Percentiles rank a stretch among this genome's conserved stretches.
Evolutionary conservation across 768 basidiomycete species (phyloP).

Genomic region (Lactarius indigo): DNA sequence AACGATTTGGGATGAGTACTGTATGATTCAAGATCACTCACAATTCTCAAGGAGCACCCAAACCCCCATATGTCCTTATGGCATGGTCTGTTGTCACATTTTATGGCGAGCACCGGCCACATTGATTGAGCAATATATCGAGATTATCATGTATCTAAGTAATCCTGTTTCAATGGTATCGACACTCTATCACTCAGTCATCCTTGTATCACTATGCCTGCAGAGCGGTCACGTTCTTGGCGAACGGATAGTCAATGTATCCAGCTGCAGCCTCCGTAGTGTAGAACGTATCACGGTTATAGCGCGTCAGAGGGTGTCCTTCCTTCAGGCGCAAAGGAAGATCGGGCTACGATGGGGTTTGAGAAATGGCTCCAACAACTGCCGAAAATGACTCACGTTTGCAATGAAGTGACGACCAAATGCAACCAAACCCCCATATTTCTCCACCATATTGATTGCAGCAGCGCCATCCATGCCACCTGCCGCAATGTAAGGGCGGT

Average conservation of each 20-base stretch:
- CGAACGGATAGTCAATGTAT: not conserved
- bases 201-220: not conserved
- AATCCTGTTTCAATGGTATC: not conserved
- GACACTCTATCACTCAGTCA: not conserved
- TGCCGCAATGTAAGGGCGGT: not conserved
- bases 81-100: no score
- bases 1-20: no score
- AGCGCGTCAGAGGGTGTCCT: not conserved
- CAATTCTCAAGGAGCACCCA: no score
- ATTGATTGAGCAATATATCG: no score
- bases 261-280: not conserved
- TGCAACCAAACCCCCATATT: not conserved
- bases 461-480: not conserved
- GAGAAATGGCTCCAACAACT: not conserved
- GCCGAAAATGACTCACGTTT: not conserved
- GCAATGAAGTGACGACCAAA: not conserved
- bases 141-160: no score
- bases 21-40: no score
- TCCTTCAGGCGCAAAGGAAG: not conserved
- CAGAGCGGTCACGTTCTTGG: not conserved
- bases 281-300: not conserved
- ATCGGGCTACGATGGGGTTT: not conserved
- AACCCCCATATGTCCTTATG: no score
- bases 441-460: not conserved
- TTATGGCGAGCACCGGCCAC: no score